Evolutionary conservation across 1,284 basidiomycete genomes (phyloP).

Genomic region (Apiotrichum domesticum): DNA sequence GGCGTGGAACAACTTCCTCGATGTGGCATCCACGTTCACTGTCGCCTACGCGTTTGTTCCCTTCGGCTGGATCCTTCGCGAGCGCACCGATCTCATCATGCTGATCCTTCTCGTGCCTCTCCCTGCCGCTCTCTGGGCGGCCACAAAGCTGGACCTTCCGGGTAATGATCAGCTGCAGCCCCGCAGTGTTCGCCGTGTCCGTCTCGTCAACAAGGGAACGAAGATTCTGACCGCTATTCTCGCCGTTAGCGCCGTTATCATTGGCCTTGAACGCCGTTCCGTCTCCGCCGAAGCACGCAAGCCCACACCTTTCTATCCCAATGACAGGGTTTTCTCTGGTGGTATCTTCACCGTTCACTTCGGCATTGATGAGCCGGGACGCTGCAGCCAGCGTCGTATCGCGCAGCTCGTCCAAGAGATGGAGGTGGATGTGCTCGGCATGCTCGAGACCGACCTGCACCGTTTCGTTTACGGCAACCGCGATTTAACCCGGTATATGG

Average conservation of each 20-base stretch:
- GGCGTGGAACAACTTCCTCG: slow-evolving; percentile 60
- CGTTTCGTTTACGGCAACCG: slow-evolving; percentile 83
- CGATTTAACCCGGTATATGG: slow-evolving; percentile 72
- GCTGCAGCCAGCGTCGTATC: slow-evolving; percentile 76
- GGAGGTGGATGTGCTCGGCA: slow-evolving; percentile 67
- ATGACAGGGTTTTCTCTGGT: slow-evolving; percentile 64
- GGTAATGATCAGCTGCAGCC: slow-evolving; percentile 10
- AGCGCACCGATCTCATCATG: slow-evolving; percentile 63
- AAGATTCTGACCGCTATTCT: slow-evolving; percentile 38
- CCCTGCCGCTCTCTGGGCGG: slow-evolving; percentile 9
- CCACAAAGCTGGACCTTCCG: slow-evolving; percentile 16
- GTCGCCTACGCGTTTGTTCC: slow-evolving; percentile 94
- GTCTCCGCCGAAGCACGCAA: neutral
- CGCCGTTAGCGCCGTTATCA: slow-evolving; percentile 11
- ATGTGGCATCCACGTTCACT: slow-evolving; percentile 68
- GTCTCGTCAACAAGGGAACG: slow-evolving; percentile 21
- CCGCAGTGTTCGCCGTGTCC: slow-evolving; percentile 16
- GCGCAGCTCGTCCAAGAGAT: slow-evolving; percentile 69
- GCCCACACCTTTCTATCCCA: slow-evolving; percentile 57
- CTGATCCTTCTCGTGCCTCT: slow-evolving; percentile 21
- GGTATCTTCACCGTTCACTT: slow-evolving; percentile 94
- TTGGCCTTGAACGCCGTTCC: neutral
- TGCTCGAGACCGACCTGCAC: slow-evolving; percentile 80
- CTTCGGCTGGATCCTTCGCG: slow-evolving; percentile 68
- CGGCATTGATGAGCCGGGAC: slow-evolving; percentile 72